Percentiles rank a stretch among this genome's conserved stretches.
Conservation (phyloP, 2,329 filamentous ascomycete species). For the Xylariaceae sp. region DNA sequence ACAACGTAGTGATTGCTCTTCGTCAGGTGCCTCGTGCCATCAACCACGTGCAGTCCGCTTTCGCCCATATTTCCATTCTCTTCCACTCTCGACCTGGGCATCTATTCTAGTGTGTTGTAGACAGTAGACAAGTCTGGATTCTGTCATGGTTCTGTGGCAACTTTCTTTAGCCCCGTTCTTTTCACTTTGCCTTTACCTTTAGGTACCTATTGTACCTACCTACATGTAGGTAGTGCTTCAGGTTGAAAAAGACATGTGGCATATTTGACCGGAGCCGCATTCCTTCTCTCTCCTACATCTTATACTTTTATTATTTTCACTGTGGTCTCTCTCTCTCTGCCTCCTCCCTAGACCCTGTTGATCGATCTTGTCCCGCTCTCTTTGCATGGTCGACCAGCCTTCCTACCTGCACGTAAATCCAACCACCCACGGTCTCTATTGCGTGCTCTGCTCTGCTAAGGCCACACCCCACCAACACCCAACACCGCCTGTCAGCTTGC, state of each 20-base stretch:
- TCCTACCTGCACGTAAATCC: conserved; percentile 26
- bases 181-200: too few species aligned
- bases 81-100: too few species aligned
- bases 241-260: conserved; percentile 43
- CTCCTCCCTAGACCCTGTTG: conserved; percentile 22
- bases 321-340: conserved; percentile 15
- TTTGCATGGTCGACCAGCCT: conserved; percentile 24
- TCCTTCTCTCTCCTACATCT: conserved; percentile 16
- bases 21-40: too few species aligned
- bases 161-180: too few species aligned
- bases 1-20: too few species aligned
- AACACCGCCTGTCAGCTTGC: conserved; percentile 28
- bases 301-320: conserved; percentile 24
- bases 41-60: too few species aligned
- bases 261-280: conserved; percentile 36
- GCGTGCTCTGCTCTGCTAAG: conserved; percentile 30
- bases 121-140: too few species aligned
- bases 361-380: conserved; percentile 11
- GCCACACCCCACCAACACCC: conserved; percentile 24
- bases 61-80: too few species aligned
- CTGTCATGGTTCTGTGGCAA: too few species aligned
- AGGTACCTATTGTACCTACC: conserved; percentile 26
- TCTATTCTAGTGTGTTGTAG: too few species aligned
- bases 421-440: conserved; percentile 20
- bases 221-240: conserved; percentile 13